Evolutionary conservation across 345 rosid species (phyloP).

Genomic region (Gossypium mustelinum): DNA sequence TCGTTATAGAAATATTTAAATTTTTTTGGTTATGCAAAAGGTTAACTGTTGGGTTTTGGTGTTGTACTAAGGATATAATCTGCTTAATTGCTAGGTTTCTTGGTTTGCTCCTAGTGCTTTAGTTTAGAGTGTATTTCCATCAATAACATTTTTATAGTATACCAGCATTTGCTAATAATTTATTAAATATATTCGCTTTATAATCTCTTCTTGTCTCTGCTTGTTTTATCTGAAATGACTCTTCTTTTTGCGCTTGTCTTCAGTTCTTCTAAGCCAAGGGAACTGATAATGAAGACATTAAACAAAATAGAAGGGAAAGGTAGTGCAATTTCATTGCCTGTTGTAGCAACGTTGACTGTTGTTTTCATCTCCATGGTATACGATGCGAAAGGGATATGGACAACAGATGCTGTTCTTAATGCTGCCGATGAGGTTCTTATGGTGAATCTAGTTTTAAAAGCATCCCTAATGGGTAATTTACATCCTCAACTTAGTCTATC

Average conservation of each 20-base stretch:
- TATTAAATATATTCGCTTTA: background rate
- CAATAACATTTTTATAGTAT: background rate
- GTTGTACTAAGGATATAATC: background rate
- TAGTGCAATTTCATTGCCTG: slow-evolving; percentile 15
- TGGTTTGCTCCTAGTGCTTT: background rate
- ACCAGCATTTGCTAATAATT: background rate
- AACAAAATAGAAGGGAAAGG: too few species aligned
- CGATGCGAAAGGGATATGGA: slow-evolving; percentile 21
- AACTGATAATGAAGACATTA: too few species aligned
- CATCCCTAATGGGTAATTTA: slow-evolving; percentile 37
- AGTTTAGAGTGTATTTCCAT: background rate
- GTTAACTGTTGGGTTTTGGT: background rate
- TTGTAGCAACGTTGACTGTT: slow-evolving; percentile 36
- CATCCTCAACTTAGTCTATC: background rate
- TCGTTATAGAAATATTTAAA: background rate
- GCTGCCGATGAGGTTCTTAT: slow-evolving; percentile 45
- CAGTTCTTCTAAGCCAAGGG: too few species aligned
- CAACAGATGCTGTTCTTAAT: slow-evolving; percentile 29
- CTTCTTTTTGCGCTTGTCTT: too few species aligned
- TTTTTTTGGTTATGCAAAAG: background rate
- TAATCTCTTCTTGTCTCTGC: too few species aligned
- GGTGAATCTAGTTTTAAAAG: slow-evolving; percentile 11
- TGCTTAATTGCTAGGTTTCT: background rate
- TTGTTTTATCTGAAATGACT: too few species aligned
- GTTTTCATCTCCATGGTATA: slow-evolving; percentile 30